Evolutionary conservation across 1,284 basidiomycete genomes (phyloP), one percentile per base, ranked within the genome.

Genomic region (Apiotrichum montevideense): DNA sequence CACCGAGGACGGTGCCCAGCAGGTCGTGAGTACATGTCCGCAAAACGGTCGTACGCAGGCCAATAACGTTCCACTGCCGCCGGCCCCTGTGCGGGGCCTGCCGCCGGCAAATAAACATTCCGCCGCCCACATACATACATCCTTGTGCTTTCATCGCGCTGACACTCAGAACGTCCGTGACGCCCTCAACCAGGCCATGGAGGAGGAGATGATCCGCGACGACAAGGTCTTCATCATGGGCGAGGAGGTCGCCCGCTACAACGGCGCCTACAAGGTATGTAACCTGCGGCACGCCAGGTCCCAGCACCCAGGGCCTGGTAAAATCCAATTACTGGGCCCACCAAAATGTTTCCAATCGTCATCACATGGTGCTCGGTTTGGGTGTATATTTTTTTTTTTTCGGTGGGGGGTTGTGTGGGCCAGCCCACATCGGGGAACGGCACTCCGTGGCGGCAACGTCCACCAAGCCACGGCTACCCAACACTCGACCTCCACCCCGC

Each of bases 191-290:
- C 80, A 86, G 59, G 96, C 96, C 40, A 95, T 99, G 90, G 96
- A 98, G 81, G 96, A 99, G 80, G 96, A 99, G 81, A 98, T 99
- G 96, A 76, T 88, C 69, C 85, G 92, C 51, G 96, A 99, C 79
- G 88, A 95, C 76, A 87, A 81, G 42, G 96, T 99, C 52, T 98
- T 96, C 77, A 80, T 99, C 73, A 80, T 99, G 69, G 96, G 96
- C 65, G 96, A 99, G 79, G 96, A 99, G 79, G 96, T 99, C 55
- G 95, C 96, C 54, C 86, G 92, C 65, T 99, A 98, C 82, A 98
- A 98, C 75, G 95, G 95, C 79, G 95, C 95, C 66, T 98, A 98
- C 87, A 98, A 98, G 85, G 92, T 90, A 62, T 29, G 39, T 53
- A 8, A 32, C 40, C 21, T 21, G 21, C 21, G 21, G 21, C 21